Base-by-base conservation (phyloP, 1,284 basidiomycete genomes). In the Fomes fomentarius region DNA sequence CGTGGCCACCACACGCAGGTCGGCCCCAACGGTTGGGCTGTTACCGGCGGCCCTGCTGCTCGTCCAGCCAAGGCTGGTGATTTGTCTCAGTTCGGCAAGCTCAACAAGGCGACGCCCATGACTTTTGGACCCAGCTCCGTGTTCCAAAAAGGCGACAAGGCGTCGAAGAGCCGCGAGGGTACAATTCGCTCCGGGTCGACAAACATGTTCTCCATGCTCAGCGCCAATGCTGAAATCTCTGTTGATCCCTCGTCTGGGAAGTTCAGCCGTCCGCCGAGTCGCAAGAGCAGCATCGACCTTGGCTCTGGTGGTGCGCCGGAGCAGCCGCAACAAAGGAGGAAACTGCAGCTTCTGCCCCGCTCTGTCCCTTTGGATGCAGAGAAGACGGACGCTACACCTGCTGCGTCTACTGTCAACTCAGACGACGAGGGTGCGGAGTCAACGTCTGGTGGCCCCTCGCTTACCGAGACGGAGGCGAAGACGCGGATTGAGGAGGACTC, bases 181-280 rank as follows among this genome's bases (percentile, higher is more conserved):
- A 74, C 94, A 14, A 88, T 92, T 7, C 83, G 94, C 45, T 85
- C 87, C 26, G 85, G 80, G 63, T 95, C 93, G 40, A 85, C 75
- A 52, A 97, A 96, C 74, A 96, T 94, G 90, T 96, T 96, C 77
- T 86, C 85, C 15, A 82, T 91, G 77, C 84, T 93, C 46, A 82
- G 79, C 63, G 85, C 87, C 66, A 78, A 76, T 57, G 63, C 75
- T 26, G 83, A 83, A 53, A 77, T 82, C 22, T 69, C 76, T 2
- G 74, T 71, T 1, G 87, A 85, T 41, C 85, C 84, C 26, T 66
- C 75, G n/a, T 61, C 75, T 30, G 60, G 68, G 66, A 89, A 81
- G 67, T 72, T 74, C 53, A 81, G 72, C 58, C 71, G 74, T 48
- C 75, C 76, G 30, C 73, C 77, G 12, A 80, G 76, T 62, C 77